These are phyloP conservation scores for Euphorbia celastroides DNA, from an alignment of 441 rosid species.

Conservation along the genomic window DNA sequence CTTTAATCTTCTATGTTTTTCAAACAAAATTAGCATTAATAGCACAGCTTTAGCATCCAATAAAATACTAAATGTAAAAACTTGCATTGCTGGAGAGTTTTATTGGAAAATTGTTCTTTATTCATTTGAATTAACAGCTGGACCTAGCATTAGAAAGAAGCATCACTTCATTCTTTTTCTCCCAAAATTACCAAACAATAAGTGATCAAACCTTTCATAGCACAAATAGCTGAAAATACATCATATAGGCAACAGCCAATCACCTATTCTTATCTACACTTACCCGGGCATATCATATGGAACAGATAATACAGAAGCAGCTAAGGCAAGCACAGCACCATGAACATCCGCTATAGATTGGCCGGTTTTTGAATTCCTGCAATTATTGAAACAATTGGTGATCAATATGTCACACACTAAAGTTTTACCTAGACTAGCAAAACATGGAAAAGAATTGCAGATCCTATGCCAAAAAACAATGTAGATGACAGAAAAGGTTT, in stretches of 20 bases:
- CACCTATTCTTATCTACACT: slow-evolving; percentile 15
- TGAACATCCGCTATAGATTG: slow-evolving; percentile 64
- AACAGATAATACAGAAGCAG: slow-evolving; percentile 91
- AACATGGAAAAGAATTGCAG: background rate
- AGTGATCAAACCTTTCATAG: background rate
- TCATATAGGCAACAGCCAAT: slow-evolving; percentile 1
- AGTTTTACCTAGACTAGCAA: slow-evolving; percentile 1
- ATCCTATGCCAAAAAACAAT: background rate
- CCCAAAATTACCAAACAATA: background rate
- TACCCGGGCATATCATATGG: slow-evolving; percentile 99
- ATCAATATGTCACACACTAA: slow-evolving; percentile 6
- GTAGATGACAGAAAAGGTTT: background rate
- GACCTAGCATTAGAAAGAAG: background rate
- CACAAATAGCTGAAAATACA: slow-evolving; percentile 5
- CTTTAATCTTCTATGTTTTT: background rate
- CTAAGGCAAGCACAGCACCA: slow-evolving; percentile 96
- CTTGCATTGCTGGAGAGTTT: background rate
- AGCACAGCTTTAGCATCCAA: background rate
- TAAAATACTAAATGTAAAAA: background rate
- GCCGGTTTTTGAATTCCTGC: slow-evolving; percentile 48
- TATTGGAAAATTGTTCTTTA: background rate
- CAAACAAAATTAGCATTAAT: background rate
- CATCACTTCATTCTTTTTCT: background rate
- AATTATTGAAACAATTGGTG: slow-evolving; percentile 19
- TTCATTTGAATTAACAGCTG: background rate